Evolutionary conservation across 31 red algal genomes (phyloP).

Genomic region (Endocladia muricata): DNA sequence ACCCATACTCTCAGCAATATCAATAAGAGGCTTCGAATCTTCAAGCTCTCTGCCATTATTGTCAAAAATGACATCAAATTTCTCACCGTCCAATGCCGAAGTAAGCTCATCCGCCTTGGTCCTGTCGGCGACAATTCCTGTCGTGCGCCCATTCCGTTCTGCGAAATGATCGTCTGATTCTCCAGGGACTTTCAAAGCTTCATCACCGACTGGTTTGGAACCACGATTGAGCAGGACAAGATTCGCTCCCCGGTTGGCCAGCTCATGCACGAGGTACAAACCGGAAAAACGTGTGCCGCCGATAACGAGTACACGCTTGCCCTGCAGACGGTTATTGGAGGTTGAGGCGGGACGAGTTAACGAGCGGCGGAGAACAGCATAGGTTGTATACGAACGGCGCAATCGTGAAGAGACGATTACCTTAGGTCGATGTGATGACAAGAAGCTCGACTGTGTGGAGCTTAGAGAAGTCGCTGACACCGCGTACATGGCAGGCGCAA

Average conservation of each 20-base stretch:
- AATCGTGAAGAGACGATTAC: too few species aligned
- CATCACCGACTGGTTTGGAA: slow-evolving; percentile 65
- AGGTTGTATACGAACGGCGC: too few species aligned
- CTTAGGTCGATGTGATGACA: too few species aligned
- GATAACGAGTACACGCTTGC: slow-evolving; percentile 81
- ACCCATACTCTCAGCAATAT: slow-evolving; percentile 50
- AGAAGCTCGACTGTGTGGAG: too few species aligned
- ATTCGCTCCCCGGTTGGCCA: slow-evolving; percentile 77
- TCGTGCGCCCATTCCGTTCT: slow-evolving; percentile 58
- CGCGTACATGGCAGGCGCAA: too few species aligned
- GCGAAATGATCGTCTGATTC: slow-evolving; percentile 85
- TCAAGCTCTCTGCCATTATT: slow-evolving; percentile 83
- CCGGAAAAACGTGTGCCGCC: slow-evolving; percentile 97
- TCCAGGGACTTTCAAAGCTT: slow-evolving; percentile 62
- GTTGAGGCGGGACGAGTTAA: background rate
- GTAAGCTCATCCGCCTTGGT: slow-evolving; percentile 66
- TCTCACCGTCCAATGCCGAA: slow-evolving; percentile 26
- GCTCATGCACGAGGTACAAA: slow-evolving; percentile 90
- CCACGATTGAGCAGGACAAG: slow-evolving; percentile 92
- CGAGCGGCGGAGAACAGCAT: too few species aligned
- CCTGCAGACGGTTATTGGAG: background rate
- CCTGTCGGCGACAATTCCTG: slow-evolving; percentile 77
- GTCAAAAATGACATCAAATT: slow-evolving; percentile 93
- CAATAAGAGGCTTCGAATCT: slow-evolving; percentile 78
- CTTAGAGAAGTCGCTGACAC: too few species aligned